Conservation (phyloP, 192 early-diverging fungal genomes). For the Coemansia sp. region DNA sequence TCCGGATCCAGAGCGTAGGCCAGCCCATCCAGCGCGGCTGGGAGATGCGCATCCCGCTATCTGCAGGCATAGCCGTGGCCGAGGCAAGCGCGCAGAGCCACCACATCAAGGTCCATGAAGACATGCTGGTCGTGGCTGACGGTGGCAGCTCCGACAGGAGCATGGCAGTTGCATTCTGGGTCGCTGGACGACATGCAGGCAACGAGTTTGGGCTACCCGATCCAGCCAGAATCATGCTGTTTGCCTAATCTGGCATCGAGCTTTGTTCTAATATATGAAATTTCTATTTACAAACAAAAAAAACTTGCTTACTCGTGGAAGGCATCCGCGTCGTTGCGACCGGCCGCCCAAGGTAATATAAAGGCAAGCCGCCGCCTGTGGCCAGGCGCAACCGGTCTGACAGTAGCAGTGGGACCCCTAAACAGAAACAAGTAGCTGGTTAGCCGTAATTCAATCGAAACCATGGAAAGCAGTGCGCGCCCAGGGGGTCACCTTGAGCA, state of each 20-base stretch:
- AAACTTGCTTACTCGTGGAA: too few species aligned
- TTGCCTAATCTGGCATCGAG: background rate
- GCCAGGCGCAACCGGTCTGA: too few species aligned
- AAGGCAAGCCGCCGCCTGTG: too few species aligned
- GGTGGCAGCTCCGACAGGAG: background rate
- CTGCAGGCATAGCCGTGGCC: background rate
- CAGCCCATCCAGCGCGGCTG: background rate
- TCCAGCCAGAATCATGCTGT: background rate
- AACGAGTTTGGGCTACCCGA: constrained; percentile 1
- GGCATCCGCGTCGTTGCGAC: too few species aligned
- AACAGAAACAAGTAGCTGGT: too few species aligned
- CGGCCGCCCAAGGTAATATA: too few species aligned
- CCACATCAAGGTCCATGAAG: background rate
- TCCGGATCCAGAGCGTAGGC: background rate
- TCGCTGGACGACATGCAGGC: background rate
- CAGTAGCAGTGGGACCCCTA: too few species aligned
- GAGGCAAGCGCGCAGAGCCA: background rate
- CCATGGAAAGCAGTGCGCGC: too few species aligned
- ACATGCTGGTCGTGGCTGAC: constrained; percentile 1
- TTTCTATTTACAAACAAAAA: background rate
- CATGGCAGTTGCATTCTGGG: background rate
- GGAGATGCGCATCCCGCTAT: background rate
- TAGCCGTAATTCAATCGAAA: too few species aligned
- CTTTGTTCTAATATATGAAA: background rate
- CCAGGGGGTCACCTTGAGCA: background rate